Percentiles rank a stretch among this genome's conserved stretches.
Evolutionary conservation across 176 grass and related monocot species (phyloP).

Genomic region (Raddia guianensis): DNA sequence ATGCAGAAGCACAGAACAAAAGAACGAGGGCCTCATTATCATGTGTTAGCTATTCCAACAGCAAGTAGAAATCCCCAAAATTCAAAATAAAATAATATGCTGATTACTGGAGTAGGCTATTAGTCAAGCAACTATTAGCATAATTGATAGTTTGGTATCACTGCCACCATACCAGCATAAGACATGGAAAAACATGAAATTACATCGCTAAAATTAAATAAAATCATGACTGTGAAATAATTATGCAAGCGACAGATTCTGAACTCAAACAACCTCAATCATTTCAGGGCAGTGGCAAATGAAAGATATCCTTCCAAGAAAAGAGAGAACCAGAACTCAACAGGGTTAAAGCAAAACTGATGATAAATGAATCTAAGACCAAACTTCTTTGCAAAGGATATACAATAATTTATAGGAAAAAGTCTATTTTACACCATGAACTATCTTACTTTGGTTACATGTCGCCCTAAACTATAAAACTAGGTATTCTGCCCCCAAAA

Average conservation of each 20-base stretch:
- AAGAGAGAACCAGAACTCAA: neutral
- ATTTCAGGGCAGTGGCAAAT: slow-evolving; percentile 11
- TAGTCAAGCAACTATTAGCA: slow-evolving; percentile 17
- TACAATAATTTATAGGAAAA: neutral
- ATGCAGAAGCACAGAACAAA: slow-evolving; percentile 26
- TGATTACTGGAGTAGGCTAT: neutral
- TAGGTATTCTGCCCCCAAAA: too few species aligned
- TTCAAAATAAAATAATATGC: slow-evolving; percentile 14
- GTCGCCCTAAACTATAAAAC: too few species aligned
- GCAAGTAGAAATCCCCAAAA: neutral
- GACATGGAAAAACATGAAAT: slow-evolving; percentile 15
- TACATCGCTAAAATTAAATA: slow-evolving; percentile 10
- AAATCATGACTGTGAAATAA: neutral
- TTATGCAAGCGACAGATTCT: neutral
- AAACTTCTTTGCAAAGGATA: slow-evolving; percentile 29
- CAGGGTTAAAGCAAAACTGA: slow-evolving; percentile 2
- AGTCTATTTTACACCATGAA: too few species aligned
- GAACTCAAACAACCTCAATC: slow-evolving; percentile 6
- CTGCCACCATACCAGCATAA: neutral
- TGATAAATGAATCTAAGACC: slow-evolving; percentile 11
- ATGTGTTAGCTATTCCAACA: slow-evolving; percentile 21
- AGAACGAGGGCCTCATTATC: neutral
- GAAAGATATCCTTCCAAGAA: neutral
- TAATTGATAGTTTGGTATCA: neutral
- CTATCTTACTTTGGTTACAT: too few species aligned